Percentiles rank a stretch among this genome's conserved stretches.
Conservation (phyloP, 2,329 filamentous ascomycete species). For the Blastomyces parvus region DNA sequence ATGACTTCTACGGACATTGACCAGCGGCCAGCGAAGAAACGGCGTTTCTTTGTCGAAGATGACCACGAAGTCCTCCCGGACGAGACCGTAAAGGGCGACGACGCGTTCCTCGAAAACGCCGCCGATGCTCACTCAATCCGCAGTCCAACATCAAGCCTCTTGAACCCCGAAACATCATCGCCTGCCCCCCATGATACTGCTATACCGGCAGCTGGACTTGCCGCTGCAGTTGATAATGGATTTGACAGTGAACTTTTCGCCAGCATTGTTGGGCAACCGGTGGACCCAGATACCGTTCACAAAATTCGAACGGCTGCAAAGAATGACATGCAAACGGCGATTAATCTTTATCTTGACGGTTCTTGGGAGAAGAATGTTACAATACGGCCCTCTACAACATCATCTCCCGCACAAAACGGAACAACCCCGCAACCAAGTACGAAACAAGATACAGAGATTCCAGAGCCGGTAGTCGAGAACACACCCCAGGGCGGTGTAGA, state of each 20-base stretch:
- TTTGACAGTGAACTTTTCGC: constrained; percentile 50
- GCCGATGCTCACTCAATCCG: background rate
- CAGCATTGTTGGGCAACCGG: constrained; percentile 48
- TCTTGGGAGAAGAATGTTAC: constrained; percentile 43
- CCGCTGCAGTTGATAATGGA: constrained; percentile 15
- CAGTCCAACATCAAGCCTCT: background rate
- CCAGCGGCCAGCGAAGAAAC: constrained; percentile 50
- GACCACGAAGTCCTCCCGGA: constrained; percentile 11
- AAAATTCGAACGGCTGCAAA: constrained; percentile 43
- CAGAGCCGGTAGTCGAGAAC: background rate
- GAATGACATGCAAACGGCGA: constrained; percentile 49
- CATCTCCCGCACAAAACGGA: background rate
- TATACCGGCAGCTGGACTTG: background rate
- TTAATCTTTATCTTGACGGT: constrained; percentile 57
- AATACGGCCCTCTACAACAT: constrained; percentile 4
- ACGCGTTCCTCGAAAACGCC: constrained; percentile 10
- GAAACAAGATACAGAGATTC: background rate
- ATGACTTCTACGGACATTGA: constrained; percentile 38
- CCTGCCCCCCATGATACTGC: background rate
- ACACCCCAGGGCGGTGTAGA: constrained; percentile 6
- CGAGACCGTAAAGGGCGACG: background rate
- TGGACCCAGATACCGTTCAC: constrained; percentile 37
- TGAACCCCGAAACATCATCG: background rate
- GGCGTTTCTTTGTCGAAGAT: constrained; percentile 53
- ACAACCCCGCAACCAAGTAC: constrained; percentile 2